These are phyloP conservation scores for Eugenia klotzschiana DNA, from an alignment of 441 rosid species.

Conservation along the genomic window DNA sequence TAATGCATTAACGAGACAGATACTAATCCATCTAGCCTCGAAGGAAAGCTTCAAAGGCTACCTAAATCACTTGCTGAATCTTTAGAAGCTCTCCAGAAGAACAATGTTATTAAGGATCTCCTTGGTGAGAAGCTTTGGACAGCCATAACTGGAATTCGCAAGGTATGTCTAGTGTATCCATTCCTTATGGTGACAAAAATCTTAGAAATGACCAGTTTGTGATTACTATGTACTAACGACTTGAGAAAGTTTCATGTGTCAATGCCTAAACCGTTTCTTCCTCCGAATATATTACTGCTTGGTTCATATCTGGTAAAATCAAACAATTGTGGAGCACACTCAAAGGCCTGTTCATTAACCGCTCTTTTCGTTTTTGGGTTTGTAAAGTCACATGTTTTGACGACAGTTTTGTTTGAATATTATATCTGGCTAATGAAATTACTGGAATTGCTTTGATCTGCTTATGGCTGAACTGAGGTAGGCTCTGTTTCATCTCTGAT, in stretches of 20 bases:
- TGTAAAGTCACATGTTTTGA: background rate
- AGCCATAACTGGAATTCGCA: constrained; percentile 71
- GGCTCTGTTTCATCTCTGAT: background rate
- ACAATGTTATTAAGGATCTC: constrained; percentile 36
- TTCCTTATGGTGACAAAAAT: background rate
- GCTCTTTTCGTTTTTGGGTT: background rate
- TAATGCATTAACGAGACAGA: constrained; percentile 24
- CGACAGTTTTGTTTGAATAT: background rate
- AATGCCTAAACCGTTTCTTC: background rate
- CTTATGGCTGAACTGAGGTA: background rate
- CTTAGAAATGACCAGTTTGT: background rate
- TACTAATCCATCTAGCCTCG: constrained; percentile 43
- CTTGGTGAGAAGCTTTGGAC: constrained; percentile 62
- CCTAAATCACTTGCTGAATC: constrained; percentile 62
- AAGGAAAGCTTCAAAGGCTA: constrained; percentile 38
- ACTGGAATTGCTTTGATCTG: background rate
- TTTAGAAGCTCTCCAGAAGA: constrained; percentile 51
- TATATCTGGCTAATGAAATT: background rate
- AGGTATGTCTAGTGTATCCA: constrained; percentile 28
- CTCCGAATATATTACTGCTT: background rate
- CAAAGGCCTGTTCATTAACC: background rate
- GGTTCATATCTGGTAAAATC: background rate
- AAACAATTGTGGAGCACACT: background rate
- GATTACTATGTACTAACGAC: background rate
- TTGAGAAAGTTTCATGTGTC: background rate